Conservation (phyloP, 495 filamentous ascomycete species). For the Beverwykella pulmonaria region DNA sequence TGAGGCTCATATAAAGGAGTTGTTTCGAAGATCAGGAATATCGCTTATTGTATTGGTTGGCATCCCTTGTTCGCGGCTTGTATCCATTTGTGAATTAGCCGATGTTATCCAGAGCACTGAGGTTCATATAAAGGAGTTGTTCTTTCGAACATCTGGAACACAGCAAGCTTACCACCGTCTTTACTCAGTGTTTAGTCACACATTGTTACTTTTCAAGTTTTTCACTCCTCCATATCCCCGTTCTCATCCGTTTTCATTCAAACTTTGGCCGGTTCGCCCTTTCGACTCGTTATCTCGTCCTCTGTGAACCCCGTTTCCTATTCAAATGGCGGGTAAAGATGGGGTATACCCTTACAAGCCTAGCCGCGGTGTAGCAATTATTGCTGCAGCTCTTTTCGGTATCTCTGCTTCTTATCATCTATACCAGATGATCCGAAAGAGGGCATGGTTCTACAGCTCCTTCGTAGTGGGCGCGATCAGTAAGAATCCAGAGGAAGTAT, state of each 20-base stretch:
- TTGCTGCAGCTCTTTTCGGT: not conserved
- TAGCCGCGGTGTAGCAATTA: not conserved
- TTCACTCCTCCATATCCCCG: no score
- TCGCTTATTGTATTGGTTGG: no score
- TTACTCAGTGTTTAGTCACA: no score
- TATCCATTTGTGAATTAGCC: no score
- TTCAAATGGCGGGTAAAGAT: not conserved
- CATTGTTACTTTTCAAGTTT: no score
- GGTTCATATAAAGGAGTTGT: no score
- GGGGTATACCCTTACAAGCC: slow-evolving; percentile 13
- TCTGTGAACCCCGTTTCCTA: not conserved
- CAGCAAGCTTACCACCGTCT: no score
- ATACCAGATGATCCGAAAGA: slow-evolving; percentile 7
- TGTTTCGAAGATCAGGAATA: no score
- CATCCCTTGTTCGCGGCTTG: no score
- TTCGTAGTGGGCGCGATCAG: slow-evolving; percentile 3
- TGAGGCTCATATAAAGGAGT: no score
- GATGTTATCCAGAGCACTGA: no score
- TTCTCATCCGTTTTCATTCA: not conserved
- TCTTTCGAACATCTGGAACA: no score
- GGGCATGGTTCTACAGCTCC: slow-evolving; percentile 12
- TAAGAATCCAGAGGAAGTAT: not conserved
- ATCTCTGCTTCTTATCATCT: slow-evolving; percentile 5
- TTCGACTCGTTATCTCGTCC: not conserved
- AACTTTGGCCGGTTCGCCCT: not conserved